These are phyloP conservation scores for Eimeria maxima DNA, from an alignment of 169 alveolate genomes.

Conservation along the genomic window DNA sequence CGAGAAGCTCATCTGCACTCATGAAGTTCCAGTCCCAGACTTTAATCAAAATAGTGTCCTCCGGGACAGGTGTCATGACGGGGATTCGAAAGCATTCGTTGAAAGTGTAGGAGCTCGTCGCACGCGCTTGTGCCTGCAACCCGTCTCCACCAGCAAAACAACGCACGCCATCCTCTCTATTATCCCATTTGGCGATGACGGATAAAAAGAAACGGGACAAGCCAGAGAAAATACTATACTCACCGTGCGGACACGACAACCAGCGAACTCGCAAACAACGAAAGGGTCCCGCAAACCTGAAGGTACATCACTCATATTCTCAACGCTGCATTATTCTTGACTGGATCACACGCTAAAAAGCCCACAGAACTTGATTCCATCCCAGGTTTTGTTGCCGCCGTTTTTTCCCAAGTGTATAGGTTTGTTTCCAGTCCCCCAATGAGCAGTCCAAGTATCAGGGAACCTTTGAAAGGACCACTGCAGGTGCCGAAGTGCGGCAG, in stretches of 20 bases:
- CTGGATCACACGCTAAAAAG: not conserved
- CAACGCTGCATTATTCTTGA: not conserved
- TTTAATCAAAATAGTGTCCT: slow-evolving; percentile 92
- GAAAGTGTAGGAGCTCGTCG: slow-evolving; percentile 91
- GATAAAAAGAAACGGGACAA: not conserved
- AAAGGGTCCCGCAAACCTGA: slow-evolving; percentile 90
- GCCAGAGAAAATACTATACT: not conserved
- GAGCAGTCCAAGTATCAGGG: not conserved
- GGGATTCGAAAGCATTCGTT: slow-evolving; percentile 96
- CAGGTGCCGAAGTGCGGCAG: not conserved
- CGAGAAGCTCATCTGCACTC: slow-evolving; percentile 83
- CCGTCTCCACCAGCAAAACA: slow-evolving; percentile 2
- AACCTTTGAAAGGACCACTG: not conserved
- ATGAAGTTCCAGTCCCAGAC: slow-evolving; percentile 92
- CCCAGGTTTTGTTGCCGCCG: not conserved
- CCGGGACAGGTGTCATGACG: slow-evolving; percentile 93
- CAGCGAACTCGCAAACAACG: slow-evolving; percentile 94
- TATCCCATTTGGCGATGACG: not conserved
- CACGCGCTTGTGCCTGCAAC: slow-evolving; percentile 85
- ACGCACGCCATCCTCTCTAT: slow-evolving; percentile 80
- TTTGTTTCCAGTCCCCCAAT: not conserved
- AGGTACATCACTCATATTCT: not conserved
- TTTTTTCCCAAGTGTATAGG: not conserved
- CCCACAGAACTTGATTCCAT: not conserved
- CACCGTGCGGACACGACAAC: slow-evolving; percentile 92